These are phyloP conservation scores for Lactifluus piperatus DNA, from an alignment of 768 basidiomycete species.

Conservation along the genomic window DNA sequence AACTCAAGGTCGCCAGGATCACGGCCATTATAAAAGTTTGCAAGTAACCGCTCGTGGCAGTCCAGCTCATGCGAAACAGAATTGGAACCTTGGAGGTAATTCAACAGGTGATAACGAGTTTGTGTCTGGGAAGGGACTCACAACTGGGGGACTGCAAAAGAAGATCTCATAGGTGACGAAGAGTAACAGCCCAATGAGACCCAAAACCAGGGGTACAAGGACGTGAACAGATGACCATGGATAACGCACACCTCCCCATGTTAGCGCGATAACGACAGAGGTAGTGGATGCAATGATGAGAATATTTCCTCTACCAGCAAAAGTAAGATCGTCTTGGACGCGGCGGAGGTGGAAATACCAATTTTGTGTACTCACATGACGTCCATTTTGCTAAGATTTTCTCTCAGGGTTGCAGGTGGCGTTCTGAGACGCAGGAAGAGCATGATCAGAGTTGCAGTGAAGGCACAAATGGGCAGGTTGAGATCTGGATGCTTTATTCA, in stretches of 20 bases:
- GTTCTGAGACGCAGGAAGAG: slow-evolving; percentile 29
- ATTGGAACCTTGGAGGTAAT: slow-evolving; percentile 24
- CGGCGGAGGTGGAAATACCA: background rate
- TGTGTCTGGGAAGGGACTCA: too few species aligned
- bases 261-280: slow-evolving; percentile 27
- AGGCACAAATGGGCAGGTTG: too few species aligned
- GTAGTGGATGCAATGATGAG: slow-evolving; percentile 24
- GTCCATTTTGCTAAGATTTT: too few species aligned
- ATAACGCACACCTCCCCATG: slow-evolving; percentile 37
- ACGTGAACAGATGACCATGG: slow-evolving; percentile 34
- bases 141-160: slow-evolving; percentile 29
- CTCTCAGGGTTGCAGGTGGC: slow-evolving; percentile 19
- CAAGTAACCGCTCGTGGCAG: slow-evolving; percentile 29
- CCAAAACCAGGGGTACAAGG: slow-evolving; percentile 34
- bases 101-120: background rate
- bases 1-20: slow-evolving; percentile 17
- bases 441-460: slow-evolving; percentile 23
- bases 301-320: too few species aligned
- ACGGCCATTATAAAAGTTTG: slow-evolving; percentile 27
- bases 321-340: background rate
- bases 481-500: slow-evolving; percentile 6
- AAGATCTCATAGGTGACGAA: slow-evolving; percentile 34
- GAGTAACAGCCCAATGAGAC: slow-evolving; percentile 28
- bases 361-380: too few species aligned
- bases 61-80: too few species aligned